Conservation (phyloP, 345 rosid species). For the Rhodamnia argentea region DNA sequence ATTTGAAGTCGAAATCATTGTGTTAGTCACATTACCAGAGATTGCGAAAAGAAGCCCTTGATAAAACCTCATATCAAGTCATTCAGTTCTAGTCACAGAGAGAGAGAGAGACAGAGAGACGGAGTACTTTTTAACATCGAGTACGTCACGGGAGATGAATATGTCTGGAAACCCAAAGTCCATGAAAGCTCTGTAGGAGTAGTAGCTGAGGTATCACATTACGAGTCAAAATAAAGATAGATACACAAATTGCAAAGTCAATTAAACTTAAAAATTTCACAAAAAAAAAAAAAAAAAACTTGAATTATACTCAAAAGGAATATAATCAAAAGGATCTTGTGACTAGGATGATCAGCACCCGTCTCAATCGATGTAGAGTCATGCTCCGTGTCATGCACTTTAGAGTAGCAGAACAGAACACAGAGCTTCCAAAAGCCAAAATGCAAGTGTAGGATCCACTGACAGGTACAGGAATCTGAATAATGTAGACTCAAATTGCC, state of each 20-base stretch:
- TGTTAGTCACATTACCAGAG: background rate
- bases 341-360: background rate
- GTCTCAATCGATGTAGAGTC: background rate
- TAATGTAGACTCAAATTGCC: background rate
- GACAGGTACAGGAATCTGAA: background rate
- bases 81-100: background rate
- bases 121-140: background rate
- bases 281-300: no score
- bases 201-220: conserved; percentile 46
- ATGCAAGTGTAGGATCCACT: background rate
- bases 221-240: conserved; percentile 7
- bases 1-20: background rate
- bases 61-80: background rate
- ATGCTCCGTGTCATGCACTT: background rate
- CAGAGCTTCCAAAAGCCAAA: background rate
- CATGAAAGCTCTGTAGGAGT: conserved; percentile 66
- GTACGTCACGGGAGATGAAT: conserved; percentile 97
- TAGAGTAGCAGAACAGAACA: background rate
- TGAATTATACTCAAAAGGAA: background rate
- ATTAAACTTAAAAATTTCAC: background rate
- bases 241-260: background rate
- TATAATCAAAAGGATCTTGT: background rate
- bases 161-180: conserved; percentile 84
- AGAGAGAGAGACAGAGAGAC: no score
- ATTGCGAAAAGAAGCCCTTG: background rate